Conservation (phyloP, 169 alveolate genomes). For the Neospora caninum region DNA sequence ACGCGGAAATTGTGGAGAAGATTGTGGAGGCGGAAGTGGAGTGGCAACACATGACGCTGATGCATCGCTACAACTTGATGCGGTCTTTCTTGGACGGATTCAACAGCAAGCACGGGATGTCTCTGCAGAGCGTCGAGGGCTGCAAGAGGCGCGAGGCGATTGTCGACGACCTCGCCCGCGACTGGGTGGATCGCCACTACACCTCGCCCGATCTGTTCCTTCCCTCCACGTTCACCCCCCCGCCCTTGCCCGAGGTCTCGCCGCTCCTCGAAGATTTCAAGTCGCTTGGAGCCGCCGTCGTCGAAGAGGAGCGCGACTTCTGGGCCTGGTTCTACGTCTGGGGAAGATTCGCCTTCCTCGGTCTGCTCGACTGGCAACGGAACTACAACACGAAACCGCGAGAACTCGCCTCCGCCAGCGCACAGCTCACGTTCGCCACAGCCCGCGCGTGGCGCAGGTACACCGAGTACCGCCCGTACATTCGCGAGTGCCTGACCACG, state of each 20-base stretch:
- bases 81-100: slow-evolving; percentile 39
- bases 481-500: slow-evolving; percentile 69
- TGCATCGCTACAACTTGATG: slow-evolving; percentile 66
- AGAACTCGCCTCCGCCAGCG: slow-evolving; percentile 71
- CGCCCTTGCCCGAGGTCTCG: neutral
- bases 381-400: slow-evolving; percentile 77
- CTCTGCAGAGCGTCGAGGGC: neutral
- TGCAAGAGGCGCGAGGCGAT: neutral
- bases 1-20: slow-evolving; percentile 66
- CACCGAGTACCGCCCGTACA: slow-evolving; percentile 72
- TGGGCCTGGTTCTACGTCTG: slow-evolving; percentile 75
- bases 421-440: slow-evolving; percentile 56
- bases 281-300: slow-evolving; percentile 20
- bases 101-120: neutral
- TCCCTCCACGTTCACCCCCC: neutral
- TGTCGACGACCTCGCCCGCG: slow-evolving; percentile 10
- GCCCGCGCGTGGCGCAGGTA: slow-evolving; percentile 67
- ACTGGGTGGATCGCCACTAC: slow-evolving; percentile 38
- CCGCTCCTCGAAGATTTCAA: neutral
- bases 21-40: slow-evolving; percentile 70
- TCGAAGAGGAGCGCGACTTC: slow-evolving; percentile 69
- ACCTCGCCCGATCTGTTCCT: slow-evolving; percentile 36
- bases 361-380: slow-evolving; percentile 76
- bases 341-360: slow-evolving; percentile 78
- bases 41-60: slow-evolving; percentile 71